phyloP scores from a whole-genome alignment of 495 filamentous ascomycete genomes.

The Neurospora sp. region DNA sequence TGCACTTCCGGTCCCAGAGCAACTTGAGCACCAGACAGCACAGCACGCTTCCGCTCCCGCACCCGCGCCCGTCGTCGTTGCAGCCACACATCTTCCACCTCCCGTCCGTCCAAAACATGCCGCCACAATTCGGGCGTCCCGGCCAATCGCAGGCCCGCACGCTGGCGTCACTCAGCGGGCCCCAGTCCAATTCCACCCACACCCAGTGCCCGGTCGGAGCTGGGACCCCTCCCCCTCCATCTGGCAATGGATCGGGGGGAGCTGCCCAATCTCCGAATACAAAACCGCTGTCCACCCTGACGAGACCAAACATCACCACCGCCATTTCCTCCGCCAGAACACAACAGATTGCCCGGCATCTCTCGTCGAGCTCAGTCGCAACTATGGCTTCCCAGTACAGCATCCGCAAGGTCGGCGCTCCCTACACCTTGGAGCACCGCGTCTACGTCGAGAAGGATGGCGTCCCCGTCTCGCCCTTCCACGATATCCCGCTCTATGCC shows the following conservation, averaged over 20 bases:
- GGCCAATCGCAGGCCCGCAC: conserved; percentile 23
- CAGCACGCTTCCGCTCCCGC: not conserved
- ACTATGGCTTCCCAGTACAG: conserved; percentile 51
- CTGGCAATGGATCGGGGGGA: conserved; percentile 3
- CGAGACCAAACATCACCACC: conserved; percentile 10
- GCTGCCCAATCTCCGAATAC: conserved; percentile 6
- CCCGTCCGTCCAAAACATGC: conserved; percentile 9
- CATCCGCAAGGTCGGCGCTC: conserved; percentile 74
- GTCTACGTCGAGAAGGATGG: conserved; percentile 98
- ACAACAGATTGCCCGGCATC: conserved; percentile 46
- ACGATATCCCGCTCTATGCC: conserved; percentile 96
- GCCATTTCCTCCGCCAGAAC: conserved; percentile 25
- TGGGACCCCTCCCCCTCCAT: conserved; percentile 32
- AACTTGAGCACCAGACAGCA: not conserved
- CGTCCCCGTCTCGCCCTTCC: conserved; percentile 84
- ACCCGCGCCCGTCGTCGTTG: not conserved
- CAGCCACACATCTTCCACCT: not conserved
- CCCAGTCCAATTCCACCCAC: conserved; percentile 9
- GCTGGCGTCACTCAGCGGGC: conserved; percentile 21
- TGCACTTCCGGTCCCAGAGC: not conserved
- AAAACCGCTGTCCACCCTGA: conserved; percentile 15
- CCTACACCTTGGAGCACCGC: conserved; percentile 93
- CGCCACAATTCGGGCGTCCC: conserved; percentile 9
- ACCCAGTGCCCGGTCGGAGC: not conserved
- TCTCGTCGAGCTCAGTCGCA: conserved; percentile 26